Evolutionary conservation across 2,329 filamentous ascomycete species (phyloP).

Genomic region (Trichoderma cornu-damae): DNA sequence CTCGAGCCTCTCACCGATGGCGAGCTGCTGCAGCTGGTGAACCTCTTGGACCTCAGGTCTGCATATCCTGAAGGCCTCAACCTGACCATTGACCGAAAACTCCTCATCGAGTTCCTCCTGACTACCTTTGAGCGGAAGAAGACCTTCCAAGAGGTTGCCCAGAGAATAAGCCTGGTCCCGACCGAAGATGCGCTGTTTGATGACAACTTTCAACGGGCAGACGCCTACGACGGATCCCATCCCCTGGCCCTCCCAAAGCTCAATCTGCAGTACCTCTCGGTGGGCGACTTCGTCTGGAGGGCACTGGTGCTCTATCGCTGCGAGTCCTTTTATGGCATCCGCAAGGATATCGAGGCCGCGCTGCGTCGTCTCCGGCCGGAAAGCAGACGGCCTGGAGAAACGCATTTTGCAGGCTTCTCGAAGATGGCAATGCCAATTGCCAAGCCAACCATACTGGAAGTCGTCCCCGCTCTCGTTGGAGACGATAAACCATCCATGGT

Average conservation of each 20-base stretch:
- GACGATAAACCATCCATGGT: conserved; percentile 78
- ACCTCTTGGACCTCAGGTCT: conserved; percentile 70
- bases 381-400: conserved; percentile 57
- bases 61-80: conserved; percentile 70
- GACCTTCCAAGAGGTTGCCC: conserved; percentile 76
- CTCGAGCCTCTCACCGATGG: conserved; percentile 66
- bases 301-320: conserved; percentile 83
- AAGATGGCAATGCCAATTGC: conserved; percentile 86
- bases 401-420: conserved; percentile 75
- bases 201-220: conserved; percentile 68
- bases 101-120: conserved; percentile 67
- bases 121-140: conserved; percentile 69
- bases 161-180: conserved; percentile 69
- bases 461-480: conserved; percentile 76
- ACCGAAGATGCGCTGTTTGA: conserved; percentile 82
- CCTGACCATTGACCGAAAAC: conserved; percentile 57
- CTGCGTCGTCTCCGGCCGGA: conserved; percentile 74
- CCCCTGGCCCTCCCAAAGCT: conserved; percentile 90
- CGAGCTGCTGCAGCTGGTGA: conserved; percentile 66
- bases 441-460: conserved; percentile 81
- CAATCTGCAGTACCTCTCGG: conserved; percentile 90
- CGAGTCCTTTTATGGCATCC: conserved; percentile 89
- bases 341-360: conserved; percentile 81
- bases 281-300: conserved; percentile 96
- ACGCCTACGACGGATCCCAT: conserved; percentile 78